Percentiles rank a stretch among this genome's conserved stretches.
Conservation (phyloP, 2,329 filamentous ascomycete species). For the Colletotrichum euphorbiae region DNA sequence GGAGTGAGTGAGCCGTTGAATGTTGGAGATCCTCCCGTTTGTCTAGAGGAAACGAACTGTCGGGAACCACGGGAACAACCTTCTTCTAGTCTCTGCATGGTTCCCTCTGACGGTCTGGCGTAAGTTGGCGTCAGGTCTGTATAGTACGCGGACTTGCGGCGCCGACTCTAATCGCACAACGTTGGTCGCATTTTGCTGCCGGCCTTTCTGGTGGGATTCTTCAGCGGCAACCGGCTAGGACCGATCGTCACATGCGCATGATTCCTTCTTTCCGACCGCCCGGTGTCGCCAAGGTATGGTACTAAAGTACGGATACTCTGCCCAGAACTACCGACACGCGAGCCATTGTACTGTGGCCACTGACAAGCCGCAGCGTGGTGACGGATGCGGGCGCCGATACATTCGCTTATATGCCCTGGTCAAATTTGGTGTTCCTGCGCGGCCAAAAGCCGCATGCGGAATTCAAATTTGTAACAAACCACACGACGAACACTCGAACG, state of each 20-base stretch:
- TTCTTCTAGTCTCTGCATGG: constrained; percentile 7
- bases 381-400: background rate
- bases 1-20: constrained; percentile 21
- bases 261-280: background rate
- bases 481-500: background rate
- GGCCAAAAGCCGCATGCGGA: constrained; percentile 13
- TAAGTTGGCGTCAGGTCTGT: background rate
- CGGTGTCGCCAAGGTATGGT: background rate
- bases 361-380: constrained; percentile 1
- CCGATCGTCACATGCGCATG: background rate
- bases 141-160: background rate
- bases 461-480: background rate
- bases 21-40: background rate
- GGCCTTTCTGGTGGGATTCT: constrained; percentile 5
- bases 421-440: background rate
- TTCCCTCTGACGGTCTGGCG: too few relatives aligned
- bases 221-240: constrained; percentile 6
- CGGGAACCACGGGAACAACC: constrained; percentile 30
- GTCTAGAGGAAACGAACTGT: constrained; percentile 9
- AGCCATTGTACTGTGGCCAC: background rate
- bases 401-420: constrained; percentile 15
- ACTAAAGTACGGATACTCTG: too few relatives aligned
- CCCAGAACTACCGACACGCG: background rate
- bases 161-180: background rate
- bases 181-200: background rate